Conservation (phyloP, 192 early-diverging fungal genomes). For the Mortierella alpina region DNA sequence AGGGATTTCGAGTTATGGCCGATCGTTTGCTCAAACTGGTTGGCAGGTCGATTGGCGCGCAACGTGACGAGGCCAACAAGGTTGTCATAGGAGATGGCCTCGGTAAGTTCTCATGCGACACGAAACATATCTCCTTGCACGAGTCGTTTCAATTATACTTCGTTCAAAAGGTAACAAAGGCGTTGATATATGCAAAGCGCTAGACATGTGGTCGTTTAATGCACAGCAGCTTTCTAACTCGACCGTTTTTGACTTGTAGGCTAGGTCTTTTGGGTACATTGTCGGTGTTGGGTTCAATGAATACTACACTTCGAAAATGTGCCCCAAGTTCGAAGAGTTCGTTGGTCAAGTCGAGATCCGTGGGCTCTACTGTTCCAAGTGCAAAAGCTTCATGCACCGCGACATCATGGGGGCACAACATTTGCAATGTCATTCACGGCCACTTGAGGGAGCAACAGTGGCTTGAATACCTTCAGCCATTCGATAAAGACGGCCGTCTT, state of each 20-base stretch:
- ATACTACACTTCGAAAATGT: slow-evolving; percentile 25
- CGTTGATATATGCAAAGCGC: background rate
- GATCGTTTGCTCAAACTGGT: slow-evolving; percentile 2
- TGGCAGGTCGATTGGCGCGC: slow-evolving; percentile 5
- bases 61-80: slow-evolving; percentile 15
- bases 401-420: no score
- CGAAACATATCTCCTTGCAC: background rate
- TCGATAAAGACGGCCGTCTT: no score
- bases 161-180: background rate
- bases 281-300: slow-evolving; percentile 30
- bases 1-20: background rate
- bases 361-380: no score
- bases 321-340: slow-evolving; percentile 21
- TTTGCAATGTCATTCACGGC: no score
- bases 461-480: no score
- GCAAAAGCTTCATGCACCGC: no score
- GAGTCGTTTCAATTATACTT: slow-evolving; percentile 3
- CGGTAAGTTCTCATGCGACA: background rate
- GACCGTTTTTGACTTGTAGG: background rate
- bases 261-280: slow-evolving; percentile 7
- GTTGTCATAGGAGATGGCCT: slow-evolving; percentile 26
- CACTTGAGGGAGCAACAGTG: no score
- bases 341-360: slow-evolving; percentile 8
- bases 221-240: background rate
- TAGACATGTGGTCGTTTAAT: no score